Evolutionary conservation across 2,329 filamentous ascomycete species (phyloP), one percentile per base, ranked within the genome.

Genomic region (Colletotrichum higginsianum): DNA sequence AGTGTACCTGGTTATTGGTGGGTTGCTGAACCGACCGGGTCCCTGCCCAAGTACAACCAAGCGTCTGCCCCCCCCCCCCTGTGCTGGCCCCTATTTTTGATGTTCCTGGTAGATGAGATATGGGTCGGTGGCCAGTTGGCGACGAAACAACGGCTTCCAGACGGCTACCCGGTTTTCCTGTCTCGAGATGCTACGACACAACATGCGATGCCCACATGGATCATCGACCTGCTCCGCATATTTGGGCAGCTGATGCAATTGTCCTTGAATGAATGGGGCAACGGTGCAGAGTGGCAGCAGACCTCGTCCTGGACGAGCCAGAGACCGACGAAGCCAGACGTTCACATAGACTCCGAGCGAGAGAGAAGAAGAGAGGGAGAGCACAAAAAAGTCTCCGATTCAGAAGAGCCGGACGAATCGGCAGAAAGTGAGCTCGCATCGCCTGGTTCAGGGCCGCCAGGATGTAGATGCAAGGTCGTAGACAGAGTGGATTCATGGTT

Each of bases 381-480:
- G 55, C 55, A 49, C 47, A 35, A 61, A 40, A 55, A 65, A 61
- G 46, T 61, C 44, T 61, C 58, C 58, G 58, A 49, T 8, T 50
- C 12, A 35, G 42, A 71, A 58, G 42, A 71, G 68, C 68, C 68
- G 68, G 50, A 71, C 68, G 64, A 67, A 71, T 71, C 68, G 68
- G 68, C 58, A 71, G 64, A 67, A 62, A 44, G 44, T 67, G 63
- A 56, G 56, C 67, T 61, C 61, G 53, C 55, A 21, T 60, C 38
- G 61, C 35, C 56, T 56, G 42, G 42, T 49, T 46, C 42, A 30
- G 26, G 21, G 30, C 18, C 23, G 35, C 40, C 35, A 49, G 63
- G 56, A 56, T 67, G 18, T 35, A 58, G 64, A 44, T 61, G 68
- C 68, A 30, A 67, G 35, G 67, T 67, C 16, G 68, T 52, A 71